Conservation (phyloP, 441 rosid species). For the Gossypium trilobum region DNA sequence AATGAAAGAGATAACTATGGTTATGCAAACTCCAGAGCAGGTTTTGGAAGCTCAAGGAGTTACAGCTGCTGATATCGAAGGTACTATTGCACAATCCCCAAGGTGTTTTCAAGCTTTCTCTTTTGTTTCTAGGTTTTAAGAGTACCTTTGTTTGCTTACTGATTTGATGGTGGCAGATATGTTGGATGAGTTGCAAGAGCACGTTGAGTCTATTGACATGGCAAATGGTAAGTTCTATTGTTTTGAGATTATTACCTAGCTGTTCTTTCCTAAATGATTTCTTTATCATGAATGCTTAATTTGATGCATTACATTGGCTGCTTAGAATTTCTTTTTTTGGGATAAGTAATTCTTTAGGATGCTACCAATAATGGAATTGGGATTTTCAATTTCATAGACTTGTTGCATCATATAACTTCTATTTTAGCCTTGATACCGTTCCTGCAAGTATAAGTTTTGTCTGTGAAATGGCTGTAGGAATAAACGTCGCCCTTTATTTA, state of each 20-base stretch:
- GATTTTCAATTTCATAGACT: not conserved
- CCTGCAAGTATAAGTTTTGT: not conserved
- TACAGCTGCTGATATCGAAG: slow-evolving; percentile 68
- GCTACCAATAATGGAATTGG: not conserved
- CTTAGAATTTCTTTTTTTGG: not conserved
- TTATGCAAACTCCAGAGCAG: slow-evolving; percentile 68
- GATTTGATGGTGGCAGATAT: slow-evolving; percentile 38
- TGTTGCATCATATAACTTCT: not conserved
- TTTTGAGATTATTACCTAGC: not conserved
- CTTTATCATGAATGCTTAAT: not conserved
- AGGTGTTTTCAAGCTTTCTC: not conserved
- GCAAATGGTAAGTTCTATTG: slow-evolving; percentile 52
- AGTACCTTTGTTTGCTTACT: not conserved
- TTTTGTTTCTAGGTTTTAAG: not conserved
- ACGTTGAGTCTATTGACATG: slow-evolving; percentile 81
- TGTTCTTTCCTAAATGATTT: not conserved
- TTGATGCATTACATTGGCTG: not conserved
- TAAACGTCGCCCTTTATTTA: not conserved
- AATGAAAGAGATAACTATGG: slow-evolving; percentile 78
- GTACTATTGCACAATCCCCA: slow-evolving; percentile 21
- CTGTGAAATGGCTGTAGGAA: not conserved
- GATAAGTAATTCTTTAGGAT: slow-evolving; percentile 2
- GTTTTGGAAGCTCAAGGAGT: slow-evolving; percentile 79
- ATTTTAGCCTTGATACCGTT: not conserved
- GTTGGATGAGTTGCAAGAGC: slow-evolving; percentile 93